Evolutionary conservation across 1,284 basidiomycete genomes (phyloP), one percentile per base, ranked within the genome.

Genomic region (Ganoderma leucocontextum): DNA sequence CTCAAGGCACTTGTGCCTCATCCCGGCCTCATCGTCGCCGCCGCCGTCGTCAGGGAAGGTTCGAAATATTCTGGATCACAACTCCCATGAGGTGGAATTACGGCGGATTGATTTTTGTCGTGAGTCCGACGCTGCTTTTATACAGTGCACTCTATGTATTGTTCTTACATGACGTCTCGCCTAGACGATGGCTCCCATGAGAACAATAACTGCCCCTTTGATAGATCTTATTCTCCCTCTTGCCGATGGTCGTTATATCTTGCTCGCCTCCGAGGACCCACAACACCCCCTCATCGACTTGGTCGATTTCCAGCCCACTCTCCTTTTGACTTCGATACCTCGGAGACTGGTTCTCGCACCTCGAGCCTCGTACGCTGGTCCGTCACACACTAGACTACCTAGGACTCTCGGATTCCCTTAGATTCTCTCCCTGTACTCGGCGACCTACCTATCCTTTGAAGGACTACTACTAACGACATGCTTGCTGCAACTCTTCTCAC

Each of bases 291-390:
- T 9, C 62, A 66, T 71, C 66, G 70, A 68, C 70, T 64, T 44
- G 29, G 62, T 68, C 67, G 70, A 57, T 68, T 71, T 41, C 41
- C 36, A 41, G 53, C 65, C 39, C 62, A 55, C 64, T 39, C 60
- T 44, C 55, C 15, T 47, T 59, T 35, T 44, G 33, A 61, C 41
- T 39, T 63, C 41, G 60, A 39, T 29, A 39, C 35, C 64, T 66
- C 55, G 41, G 67, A 71, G 70, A 68, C 70, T 53, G 70, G 70
- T 66, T 68, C 67, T 66, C 70, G 39, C 39, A 36, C 25, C 65
- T 65, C 22, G 13, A 29, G 60, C 47, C 38, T 39, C 49, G 17
- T 39, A 53, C 67, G 68, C 70, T 69, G 65, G 66, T 47, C 66
- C 64, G 25, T n/a, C 60, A 33, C 60, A 33, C 52, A 41, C 47